Percentiles rank a stretch among this genome's conserved stretches.
Conservation (phyloP, 495 filamentous ascomycete species). For the Tirmania nivea region DNA sequence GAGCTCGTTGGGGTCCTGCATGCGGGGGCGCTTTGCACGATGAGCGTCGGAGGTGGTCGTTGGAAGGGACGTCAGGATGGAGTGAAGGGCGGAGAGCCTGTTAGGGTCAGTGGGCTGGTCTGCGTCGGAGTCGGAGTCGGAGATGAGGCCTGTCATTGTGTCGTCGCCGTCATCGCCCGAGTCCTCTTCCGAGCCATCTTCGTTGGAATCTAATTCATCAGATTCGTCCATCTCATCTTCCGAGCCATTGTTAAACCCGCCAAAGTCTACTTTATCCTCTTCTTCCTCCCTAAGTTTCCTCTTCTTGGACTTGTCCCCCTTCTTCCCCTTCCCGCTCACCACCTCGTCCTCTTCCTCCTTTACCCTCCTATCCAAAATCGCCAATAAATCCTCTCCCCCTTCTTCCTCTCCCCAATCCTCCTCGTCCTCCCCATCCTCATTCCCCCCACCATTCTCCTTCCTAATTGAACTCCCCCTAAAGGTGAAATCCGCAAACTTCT, state of each 20-base stretch:
- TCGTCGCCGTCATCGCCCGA: slow-evolving; percentile 27
- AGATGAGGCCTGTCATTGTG: slow-evolving; percentile 26
- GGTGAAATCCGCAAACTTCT: slow-evolving; percentile 51
- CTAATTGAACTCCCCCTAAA: slow-evolving; percentile 47
- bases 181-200: slow-evolving; percentile 24
- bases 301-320: slow-evolving; percentile 27
- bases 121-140: slow-evolving; percentile 27
- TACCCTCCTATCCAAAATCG: slow-evolving; percentile 11
- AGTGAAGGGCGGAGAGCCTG: slow-evolving; percentile 42
- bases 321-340: slow-evolving; percentile 20
- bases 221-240: slow-evolving; percentile 26
- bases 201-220: slow-evolving; percentile 26
- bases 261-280: slow-evolving; percentile 26
- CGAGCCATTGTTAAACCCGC: slow-evolving; percentile 15
- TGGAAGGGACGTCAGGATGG: slow-evolving; percentile 45
- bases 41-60: slow-evolving; percentile 4
- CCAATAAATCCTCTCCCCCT: slow-evolving; percentile 19
- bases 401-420: slow-evolving; percentile 6
- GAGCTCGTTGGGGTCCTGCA: slow-evolving; percentile 18
- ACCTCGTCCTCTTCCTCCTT: slow-evolving; percentile 2
- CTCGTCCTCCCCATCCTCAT: slow-evolving; percentile 9
- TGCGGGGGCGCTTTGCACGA: slow-evolving; percentile 13
- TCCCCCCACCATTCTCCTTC: slow-evolving; percentile 23
- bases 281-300: slow-evolving; percentile 33
- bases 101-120: slow-evolving; percentile 38